These are phyloP conservation scores for Aspergillus niger DNA, from an alignment of 2,329 filamentous ascomycete genomes.

Conservation along the genomic window DNA sequence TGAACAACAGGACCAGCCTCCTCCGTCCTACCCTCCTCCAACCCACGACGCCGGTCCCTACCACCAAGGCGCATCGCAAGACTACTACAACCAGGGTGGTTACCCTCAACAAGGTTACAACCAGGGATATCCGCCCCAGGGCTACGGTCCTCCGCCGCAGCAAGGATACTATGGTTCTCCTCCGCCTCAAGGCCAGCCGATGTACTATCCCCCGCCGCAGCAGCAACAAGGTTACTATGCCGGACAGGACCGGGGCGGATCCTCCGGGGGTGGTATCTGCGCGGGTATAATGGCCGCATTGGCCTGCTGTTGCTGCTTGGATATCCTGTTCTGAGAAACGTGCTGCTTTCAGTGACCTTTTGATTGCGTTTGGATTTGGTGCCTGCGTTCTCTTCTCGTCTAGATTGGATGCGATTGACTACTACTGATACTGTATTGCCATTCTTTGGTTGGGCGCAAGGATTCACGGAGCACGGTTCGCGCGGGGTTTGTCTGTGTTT, in stretches of 20 bases:
- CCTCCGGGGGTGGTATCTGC: conserved; percentile 44
- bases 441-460: not conserved
- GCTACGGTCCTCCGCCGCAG: conserved; percentile 24
- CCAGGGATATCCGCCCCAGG: conserved; percentile 31
- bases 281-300: conserved; percentile 51
- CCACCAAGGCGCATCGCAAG: conserved; percentile 30
- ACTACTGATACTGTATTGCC: not conserved
- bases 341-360: not conserved
- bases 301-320: conserved; percentile 55
- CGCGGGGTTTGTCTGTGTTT: not conserved
- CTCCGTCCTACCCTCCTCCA: conserved; percentile 41
- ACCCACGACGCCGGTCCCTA: conserved; percentile 37
- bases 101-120: conserved; percentile 20
- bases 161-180: conserved; percentile 30
- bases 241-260: conserved; percentile 33
- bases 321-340: conserved; percentile 43
- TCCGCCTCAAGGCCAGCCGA: conserved; percentile 30
- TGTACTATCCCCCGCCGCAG: conserved; percentile 43
- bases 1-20: conserved; percentile 32
- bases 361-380: conserved; percentile 17
- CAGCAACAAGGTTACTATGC: conserved; percentile 43
- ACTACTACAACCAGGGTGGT: conserved; percentile 36
- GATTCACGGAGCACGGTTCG: not conserved
- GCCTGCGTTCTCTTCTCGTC: conserved; percentile 6
- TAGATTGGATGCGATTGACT: not conserved